Evolutionary conservation across 352 stramenopile species (phyloP), one percentile per base, ranked within the genome.

Genomic region (Phytophthora capsici): DNA sequence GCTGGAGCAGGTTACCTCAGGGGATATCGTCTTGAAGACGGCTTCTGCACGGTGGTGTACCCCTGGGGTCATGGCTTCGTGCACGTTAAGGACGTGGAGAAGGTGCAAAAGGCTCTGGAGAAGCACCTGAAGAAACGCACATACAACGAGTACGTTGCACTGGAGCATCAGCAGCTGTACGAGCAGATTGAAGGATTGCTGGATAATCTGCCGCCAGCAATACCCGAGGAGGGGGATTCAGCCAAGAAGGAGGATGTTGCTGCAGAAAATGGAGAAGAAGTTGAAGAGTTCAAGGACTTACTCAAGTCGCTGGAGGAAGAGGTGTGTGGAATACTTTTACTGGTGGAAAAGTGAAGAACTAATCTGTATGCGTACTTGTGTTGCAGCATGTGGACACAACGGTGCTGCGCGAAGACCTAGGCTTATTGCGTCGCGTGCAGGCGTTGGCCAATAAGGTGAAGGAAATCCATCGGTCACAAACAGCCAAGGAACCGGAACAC

Each of bases 21-120:
- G 28, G 81, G 66, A 4, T 91, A 83, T 58, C 73, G 86, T 28
- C 53, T 23, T 1, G 66, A 84, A 0, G 82, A 94, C 56, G 44
- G 64, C 30, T 86, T 90, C 56, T 94, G 82, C 57, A 79, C 86
- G 25, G 69, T 94, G 4, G 34, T 91, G 38, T 94, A 80, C 61
- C 82, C 86, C 6, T 94, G 82, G 81, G 86, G 84, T 1, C 75
- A 93, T 22, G 86, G 82, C 20, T 92, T 88, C 63, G 66, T 94
- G 26, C 82, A 88, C 40, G 49, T 84, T 19, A 75, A 66, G n/a
- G 61, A 82, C 7, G 73, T 93, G 17, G 66, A 86, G 57, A 76
- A 77, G 43, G 63, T 84, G 25, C 61, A 80, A 1, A 44, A 71
- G 30, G 73, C 73, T 17, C 57, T 82, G 45, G 53, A 63, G 3